Evolutionary conservation across 1,139 yeast genomes (phyloP), one percentile per base, ranked within the genome.

Genomic region (Candida freyschussii): DNA sequence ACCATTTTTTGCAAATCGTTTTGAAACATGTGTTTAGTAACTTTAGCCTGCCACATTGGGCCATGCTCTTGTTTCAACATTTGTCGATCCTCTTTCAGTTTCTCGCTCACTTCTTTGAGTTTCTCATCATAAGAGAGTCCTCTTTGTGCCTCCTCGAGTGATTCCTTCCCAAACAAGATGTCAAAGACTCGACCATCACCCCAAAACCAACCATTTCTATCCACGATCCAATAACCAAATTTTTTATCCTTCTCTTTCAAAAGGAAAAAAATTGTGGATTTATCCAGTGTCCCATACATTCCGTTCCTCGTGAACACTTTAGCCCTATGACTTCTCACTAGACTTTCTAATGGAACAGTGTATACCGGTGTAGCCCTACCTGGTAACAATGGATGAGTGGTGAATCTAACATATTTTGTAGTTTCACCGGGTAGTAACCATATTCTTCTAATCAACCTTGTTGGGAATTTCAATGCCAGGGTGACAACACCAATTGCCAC

Each of bases 121-220:
- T 46, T 43, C 13, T 68, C 72, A 43, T 82, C 89, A 47, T 80
- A 78, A 4, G 83, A 76, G 36, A 79, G 65, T 1, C 91, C 91
- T 28, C 75, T 77, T 55, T 83, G 91, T 4, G 93, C 87, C 38
- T 72, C 82, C 14, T 78, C 81, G 15, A 84, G 55, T 1, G 84
- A 60, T 53, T 84, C 94, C 49, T 82, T 79, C 20, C 94, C 93
- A 50, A 85, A 81, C 18, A 85, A 52, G 36, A 75, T 73, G 57
- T 85, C 95, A 59, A 79, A 81, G 2, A 85, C 82, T 39, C 95
- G 67, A 7, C 95, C 95, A 55, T 85, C 95, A 21, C 91, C 86
- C 95, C 95, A 85, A 60, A 83, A 85, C 67, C 77, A 83, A 13
- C 95, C 95, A 50, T 77, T 79, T 44, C 95, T 67, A 55, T 85